A percentile compares a stretch with the other conserved stretches of the same genome.
phyloP scores from a whole-genome alignment of 257 asterid species.

The Jaltomata sinuosa region DNA sequence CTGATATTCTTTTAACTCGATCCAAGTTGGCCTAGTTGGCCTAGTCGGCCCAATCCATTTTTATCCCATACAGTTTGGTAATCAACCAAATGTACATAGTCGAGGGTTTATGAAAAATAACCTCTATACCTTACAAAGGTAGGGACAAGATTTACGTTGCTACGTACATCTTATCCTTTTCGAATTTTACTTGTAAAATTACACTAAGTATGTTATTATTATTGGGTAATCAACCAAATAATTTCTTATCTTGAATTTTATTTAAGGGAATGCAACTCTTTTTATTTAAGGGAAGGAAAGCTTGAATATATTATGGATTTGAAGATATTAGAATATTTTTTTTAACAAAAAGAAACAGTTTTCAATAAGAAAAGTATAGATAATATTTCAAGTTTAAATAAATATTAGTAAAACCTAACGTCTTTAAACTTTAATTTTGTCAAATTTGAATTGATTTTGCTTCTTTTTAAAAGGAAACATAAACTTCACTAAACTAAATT shows the following conservation, averaged over 20 bases:
- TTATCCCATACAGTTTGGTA: too few relatives aligned
- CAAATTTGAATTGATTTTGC: background rate
- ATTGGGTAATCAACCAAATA: background rate
- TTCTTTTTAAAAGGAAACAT: background rate
- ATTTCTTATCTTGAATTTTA: background rate
- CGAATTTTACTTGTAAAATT: background rate
- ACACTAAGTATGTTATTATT: background rate
- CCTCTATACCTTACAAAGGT: background rate
- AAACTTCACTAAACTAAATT: background rate
- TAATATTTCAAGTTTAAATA: background rate
- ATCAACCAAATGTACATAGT: background rate
- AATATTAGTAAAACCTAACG: background rate
- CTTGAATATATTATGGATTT: background rate
- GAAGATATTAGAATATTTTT: background rate
- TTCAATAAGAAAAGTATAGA: background rate
- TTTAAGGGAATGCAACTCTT: too few relatives aligned
- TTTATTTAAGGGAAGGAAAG: background rate
- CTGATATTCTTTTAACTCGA: too few relatives aligned
- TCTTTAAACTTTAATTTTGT: background rate
- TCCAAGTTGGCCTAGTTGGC: too few relatives aligned
- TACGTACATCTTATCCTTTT: background rate
- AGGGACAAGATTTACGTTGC: background rate
- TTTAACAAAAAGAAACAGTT: background rate
- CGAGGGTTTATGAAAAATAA: background rate
- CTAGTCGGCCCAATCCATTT: too few relatives aligned